A percentile compares a stretch with the other conserved stretches of the same genome.
phyloP scores from a whole-genome alignment of 495 filamentous ascomycete species.

The Podospora pseudocomata region DNA sequence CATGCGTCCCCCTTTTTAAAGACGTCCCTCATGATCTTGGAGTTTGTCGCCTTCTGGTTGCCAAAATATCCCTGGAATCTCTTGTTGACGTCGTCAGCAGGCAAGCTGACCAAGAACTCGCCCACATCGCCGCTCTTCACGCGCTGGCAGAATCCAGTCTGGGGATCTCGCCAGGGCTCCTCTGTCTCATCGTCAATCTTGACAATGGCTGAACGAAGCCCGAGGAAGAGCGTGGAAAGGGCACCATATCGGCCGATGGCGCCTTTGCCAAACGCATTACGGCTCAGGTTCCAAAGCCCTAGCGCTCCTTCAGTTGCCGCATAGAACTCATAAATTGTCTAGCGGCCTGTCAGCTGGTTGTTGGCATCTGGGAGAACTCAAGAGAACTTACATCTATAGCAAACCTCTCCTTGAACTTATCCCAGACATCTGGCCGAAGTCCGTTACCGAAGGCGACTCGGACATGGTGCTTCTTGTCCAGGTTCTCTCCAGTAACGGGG shows the following conservation, averaged over 20 bases:
- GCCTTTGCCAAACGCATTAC: conserved; percentile 69
- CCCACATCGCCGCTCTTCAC: conserved; percentile 64
- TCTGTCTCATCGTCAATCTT: conserved; percentile 69
- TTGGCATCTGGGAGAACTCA: neutral
- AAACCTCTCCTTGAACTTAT: conserved; percentile 80
- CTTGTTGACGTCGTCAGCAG: conserved; percentile 56
- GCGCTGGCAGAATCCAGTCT: conserved; percentile 65
- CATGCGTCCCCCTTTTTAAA: conserved; percentile 76
- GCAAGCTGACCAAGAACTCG: conserved; percentile 71
- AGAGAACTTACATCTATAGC: conserved; percentile 52
- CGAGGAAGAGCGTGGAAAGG: conserved; percentile 53
- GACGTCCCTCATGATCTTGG: conserved; percentile 77
- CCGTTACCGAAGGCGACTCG: conserved; percentile 85
- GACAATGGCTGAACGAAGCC: conserved; percentile 53
- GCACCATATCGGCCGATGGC: conserved; percentile 77
- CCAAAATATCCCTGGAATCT: conserved; percentile 85
- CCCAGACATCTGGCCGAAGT: conserved; percentile 88
- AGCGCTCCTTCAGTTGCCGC: conserved; percentile 75
- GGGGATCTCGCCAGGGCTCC: conserved; percentile 63
- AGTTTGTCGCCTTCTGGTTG: conserved; percentile 66
- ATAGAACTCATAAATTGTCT: conserved; percentile 82
- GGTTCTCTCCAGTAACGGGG: conserved; percentile 60
- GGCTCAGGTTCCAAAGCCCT: conserved; percentile 68
- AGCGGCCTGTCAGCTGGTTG: neutral
- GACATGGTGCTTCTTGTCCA: conserved; percentile 74